Evolutionary conservation across 139 green algal genomes (phyloP), one percentile per base, ranked within the genome.

Genomic region (Astrephomene gubernaculifera): DNA sequence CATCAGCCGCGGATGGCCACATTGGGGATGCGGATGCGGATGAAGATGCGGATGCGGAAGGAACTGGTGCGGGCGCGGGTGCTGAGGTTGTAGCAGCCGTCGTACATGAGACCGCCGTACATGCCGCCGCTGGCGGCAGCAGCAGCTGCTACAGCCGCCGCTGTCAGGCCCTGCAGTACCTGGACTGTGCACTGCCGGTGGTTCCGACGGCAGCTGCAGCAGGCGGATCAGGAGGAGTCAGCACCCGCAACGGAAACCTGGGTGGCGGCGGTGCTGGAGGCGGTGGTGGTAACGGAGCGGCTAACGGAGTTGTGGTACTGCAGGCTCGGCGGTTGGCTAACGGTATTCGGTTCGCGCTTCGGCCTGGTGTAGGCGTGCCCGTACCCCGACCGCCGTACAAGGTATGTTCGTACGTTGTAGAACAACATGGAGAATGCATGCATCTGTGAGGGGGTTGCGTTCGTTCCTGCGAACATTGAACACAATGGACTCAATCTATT

Each of bases 151-250:
- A 64, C 73, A 45, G 45, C 38, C 91, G 94, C 82, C 95, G 91
- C 88, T 88, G 89, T 29, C 94, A 97, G 80, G 95, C 91, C 1
- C 86, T 97, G 53, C 95, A 97, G 88, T 94, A 96, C 69, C 89
- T 96, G 21, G 93, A 96, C 53, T 64, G 86, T 4, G 67, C 71
- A 6, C 82, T 92, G 38, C 75, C 75, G 4, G 71, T 76, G 27
- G 64, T 39, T 31, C 45, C 54, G 9, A 6, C 29, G 29, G 8
- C 17, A 8, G 68, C 53, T 29, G 67, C 54, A n/a, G 68, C 63
- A 21, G 35, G 38, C 29, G 54, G 61, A 39, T 49, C 60, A 57
- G 41, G n/a, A n/a, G n/a, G n/a, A 27, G 27, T 39, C 39, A 41
- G 25, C 39, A 4, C 39, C 39, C 39, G 24, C 27, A n/a, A n/a